Percentiles rank a stretch among this genome's conserved stretches.
These are phyloP conservation scores for Glarea lozoyensis DNA, from an alignment of 495 filamentous ascomycete species.

Conservation along the genomic window DNA sequence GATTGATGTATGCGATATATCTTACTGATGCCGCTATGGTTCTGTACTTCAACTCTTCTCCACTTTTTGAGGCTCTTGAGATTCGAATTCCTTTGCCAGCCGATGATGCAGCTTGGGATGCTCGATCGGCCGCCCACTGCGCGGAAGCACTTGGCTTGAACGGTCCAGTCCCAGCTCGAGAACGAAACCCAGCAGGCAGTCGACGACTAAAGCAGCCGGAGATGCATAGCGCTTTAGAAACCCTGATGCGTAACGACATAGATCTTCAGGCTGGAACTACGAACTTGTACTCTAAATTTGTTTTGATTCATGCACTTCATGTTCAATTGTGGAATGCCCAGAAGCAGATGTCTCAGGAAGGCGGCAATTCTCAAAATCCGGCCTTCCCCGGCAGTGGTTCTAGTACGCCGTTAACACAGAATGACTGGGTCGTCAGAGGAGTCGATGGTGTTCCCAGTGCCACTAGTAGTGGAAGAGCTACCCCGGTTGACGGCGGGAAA, in stretches of 20 bases:
- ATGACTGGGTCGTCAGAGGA: slow-evolving; percentile 19
- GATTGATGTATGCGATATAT: slow-evolving; percentile 52
- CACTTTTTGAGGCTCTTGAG: slow-evolving; percentile 46
- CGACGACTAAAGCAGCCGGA: slow-evolving; percentile 49
- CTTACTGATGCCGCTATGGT: slow-evolving; percentile 47
- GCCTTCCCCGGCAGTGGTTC: slow-evolving; percentile 31
- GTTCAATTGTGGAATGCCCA: slow-evolving; percentile 39
- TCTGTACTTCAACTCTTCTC: slow-evolving; percentile 55
- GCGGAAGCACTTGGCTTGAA: slow-evolving; percentile 50
- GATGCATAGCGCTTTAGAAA: slow-evolving; percentile 42
- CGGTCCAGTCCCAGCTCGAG: slow-evolving; percentile 33
- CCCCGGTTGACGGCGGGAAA: slow-evolving; percentile 15
- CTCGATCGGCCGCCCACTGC: slow-evolving; percentile 41
- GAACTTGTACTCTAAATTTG: slow-evolving; percentile 59
- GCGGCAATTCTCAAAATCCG: slow-evolving; percentile 12
- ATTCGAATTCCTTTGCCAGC: slow-evolving; percentile 51
- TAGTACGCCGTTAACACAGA: slow-evolving; percentile 36
- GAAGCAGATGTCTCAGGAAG: slow-evolving; percentile 21
- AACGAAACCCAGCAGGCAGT: slow-evolving; percentile 46
- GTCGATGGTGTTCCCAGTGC: slow-evolving; percentile 16
- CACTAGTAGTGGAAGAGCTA: slow-evolving; percentile 17
- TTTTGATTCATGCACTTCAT: slow-evolving; percentile 56
- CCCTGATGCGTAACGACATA: slow-evolving; percentile 40
- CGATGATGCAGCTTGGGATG: slow-evolving; percentile 62
- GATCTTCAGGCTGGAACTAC: slow-evolving; percentile 47